Conservation (phyloP, 1,284 basidiomycete species). For the Boletus smithii region DNA sequence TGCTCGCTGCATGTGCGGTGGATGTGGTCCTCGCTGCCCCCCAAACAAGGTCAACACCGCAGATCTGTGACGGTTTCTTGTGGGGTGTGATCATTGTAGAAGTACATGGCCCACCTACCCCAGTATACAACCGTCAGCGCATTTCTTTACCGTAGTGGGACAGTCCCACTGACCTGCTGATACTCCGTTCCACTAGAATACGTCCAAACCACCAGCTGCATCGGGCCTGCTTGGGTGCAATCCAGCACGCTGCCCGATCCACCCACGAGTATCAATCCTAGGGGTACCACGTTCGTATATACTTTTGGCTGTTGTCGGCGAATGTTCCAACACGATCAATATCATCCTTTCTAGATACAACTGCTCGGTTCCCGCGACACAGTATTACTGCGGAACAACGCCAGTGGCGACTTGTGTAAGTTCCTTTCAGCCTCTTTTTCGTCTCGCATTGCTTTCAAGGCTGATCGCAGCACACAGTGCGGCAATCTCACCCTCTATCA, state of each 20-base stretch:
- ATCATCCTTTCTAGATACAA: conserved; percentile 10
- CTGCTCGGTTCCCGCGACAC: conserved; percentile 14
- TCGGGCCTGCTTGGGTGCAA: conserved; percentile 14
- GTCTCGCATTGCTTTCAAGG: neutral
- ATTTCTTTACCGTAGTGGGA: neutral
- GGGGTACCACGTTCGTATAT: conserved; percentile 13
- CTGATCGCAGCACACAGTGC: conserved; percentile 15
- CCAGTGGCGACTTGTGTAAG: conserved; percentile 21
- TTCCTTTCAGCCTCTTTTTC: no score
- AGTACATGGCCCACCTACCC: neutral
- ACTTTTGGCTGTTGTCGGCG: neutral
- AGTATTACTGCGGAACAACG: conserved; percentile 14
- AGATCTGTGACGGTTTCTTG: conserved; percentile 13
- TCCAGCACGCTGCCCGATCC: conserved; percentile 17
- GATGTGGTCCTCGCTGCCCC: conserved; percentile 5
- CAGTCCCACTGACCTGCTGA: neutral
- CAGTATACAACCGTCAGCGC: conserved; percentile 18
- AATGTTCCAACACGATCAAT: neutral
- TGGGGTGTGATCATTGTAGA: conserved; percentile 17
- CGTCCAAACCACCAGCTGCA: conserved; percentile 7
- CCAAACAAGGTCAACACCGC: neutral
- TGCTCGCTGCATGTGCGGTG: conserved; percentile 3
- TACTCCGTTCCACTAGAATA: conserved; percentile 7
- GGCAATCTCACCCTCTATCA: neutral
- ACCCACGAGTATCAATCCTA: conserved; percentile 11